A percentile compares a stretch with the other conserved stretches of the same genome.
phyloP scores from a whole-genome alignment of 2,329 filamentous ascomycete genomes.

The Botryotinia narcissicola region DNA sequence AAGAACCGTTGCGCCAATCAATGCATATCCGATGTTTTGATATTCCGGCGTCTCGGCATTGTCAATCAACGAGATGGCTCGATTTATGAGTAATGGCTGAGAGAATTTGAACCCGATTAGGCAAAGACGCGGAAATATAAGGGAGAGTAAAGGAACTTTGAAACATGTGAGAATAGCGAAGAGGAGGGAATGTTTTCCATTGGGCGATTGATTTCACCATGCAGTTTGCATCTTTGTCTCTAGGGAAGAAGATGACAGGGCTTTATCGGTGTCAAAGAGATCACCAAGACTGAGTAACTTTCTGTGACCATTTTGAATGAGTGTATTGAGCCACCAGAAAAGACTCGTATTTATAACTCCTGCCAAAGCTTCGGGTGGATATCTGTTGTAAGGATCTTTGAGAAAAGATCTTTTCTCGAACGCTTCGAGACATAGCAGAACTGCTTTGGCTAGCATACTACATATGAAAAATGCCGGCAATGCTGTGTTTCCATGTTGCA shows the following conservation, averaged over 20 bases:
- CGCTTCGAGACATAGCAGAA: slow-evolving; percentile 24
- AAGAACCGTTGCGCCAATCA: slow-evolving; percentile 22
- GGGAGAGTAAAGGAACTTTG: slow-evolving; percentile 19
- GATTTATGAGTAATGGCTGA: slow-evolving; percentile 23
- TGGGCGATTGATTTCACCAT: neutral
- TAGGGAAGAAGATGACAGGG: slow-evolving; percentile 9
- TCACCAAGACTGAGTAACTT: slow-evolving; percentile 34
- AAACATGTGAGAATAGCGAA: neutral
- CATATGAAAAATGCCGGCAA: slow-evolving; percentile 17
- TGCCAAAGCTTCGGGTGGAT: slow-evolving; percentile 33
- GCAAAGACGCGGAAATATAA: slow-evolving; percentile 25
- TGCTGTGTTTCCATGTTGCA: neutral
- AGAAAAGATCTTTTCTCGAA: slow-evolving; percentile 23
- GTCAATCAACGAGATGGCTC: slow-evolving; percentile 15
- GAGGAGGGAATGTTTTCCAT: slow-evolving; percentile 1
- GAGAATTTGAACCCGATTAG: slow-evolving; percentile 24
- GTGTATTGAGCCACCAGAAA: slow-evolving; percentile 40
- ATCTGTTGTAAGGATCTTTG: neutral
- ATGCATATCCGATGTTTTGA: slow-evolving; percentile 19
- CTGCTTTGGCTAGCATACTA: slow-evolving; percentile 16
- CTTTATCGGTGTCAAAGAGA: slow-evolving; percentile 28
- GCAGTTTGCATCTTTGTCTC: neutral
- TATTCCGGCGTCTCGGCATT: neutral
- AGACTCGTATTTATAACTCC: slow-evolving; percentile 37
- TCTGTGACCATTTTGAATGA: slow-evolving; percentile 36